A percentile compares a stretch with the other conserved stretches of the same genome.
Evolutionary conservation across 768 basidiomycete genomes (phyloP).

Genomic region (Hypholoma sublateritium): DNA sequence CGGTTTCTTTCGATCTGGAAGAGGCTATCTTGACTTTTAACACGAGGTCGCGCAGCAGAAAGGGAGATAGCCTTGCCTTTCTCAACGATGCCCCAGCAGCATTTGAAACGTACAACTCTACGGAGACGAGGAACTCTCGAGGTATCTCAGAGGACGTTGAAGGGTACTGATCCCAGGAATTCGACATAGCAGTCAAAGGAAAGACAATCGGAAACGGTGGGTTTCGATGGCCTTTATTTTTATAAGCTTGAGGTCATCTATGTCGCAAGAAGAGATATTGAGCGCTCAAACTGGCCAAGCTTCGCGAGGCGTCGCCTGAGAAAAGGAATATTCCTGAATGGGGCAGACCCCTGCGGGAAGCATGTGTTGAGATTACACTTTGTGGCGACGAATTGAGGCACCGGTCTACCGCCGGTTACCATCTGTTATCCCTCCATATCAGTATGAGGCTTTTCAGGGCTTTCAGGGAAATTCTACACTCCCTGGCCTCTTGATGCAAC

Average conservation of each 20-base stretch:
- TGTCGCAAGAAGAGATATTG: conserved; percentile 14
- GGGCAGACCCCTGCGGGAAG: background rate
- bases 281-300: conserved; percentile 18
- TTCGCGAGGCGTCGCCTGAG: conserved; percentile 8
- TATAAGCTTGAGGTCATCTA: conserved; percentile 17
- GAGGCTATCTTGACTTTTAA: conserved; percentile 33
- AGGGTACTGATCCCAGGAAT: conserved; percentile 29
- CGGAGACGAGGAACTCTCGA: conserved; percentile 59
- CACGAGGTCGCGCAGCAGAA: background rate
- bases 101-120: conserved; percentile 61
- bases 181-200: conserved; percentile 27
- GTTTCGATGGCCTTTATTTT: conserved; percentile 12
- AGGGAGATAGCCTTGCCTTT: conserved; percentile 46
- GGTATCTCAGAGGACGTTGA: conserved; percentile 19
- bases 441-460: no score
- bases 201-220: conserved; percentile 6
- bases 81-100: conserved; percentile 49
- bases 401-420: background rate
- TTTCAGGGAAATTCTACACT: no score
- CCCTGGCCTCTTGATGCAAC: no score
- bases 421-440: background rate
- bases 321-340: conserved; percentile 12
- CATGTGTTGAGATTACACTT: background rate
- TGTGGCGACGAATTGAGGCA: background rate
- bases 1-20: conserved; percentile 47